Conservation (phyloP, 1,284 basidiomycete genomes). For the Golubevia pallescens region DNA sequence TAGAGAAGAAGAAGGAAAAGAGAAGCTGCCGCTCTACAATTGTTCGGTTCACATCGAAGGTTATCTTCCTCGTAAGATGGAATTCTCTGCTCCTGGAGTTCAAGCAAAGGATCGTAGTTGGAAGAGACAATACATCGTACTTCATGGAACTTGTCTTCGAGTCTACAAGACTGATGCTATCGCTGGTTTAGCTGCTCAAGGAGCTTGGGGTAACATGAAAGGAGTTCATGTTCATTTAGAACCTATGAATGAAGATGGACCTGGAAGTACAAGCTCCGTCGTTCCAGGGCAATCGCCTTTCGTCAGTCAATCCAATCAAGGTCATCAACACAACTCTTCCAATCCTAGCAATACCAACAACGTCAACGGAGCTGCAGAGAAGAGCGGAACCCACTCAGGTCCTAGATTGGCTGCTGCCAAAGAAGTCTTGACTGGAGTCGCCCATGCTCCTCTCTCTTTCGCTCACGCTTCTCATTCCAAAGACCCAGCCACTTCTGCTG, state of each 20-base stretch:
- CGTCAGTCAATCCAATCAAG: background rate
- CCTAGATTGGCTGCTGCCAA: background rate
- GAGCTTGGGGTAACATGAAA: conserved; percentile 38
- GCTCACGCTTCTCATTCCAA: background rate
- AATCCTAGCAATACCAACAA: background rate
- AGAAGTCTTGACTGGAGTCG: background rate
- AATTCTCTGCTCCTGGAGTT: conserved; percentile 47
- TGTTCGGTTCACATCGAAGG: conserved; percentile 62
- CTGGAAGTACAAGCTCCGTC: conserved; percentile 1
- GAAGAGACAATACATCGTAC: conserved; percentile 57
- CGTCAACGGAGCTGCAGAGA: background rate
- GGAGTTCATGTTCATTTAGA: conserved; percentile 51
- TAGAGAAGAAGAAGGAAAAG: conserved; percentile 48
- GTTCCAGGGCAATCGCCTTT: background rate
- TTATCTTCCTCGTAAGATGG: conserved; percentile 62
- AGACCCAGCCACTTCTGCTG: background rate
- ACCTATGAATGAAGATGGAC: conserved; percentile 50
- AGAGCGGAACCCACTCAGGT: background rate
- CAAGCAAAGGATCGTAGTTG: conserved; percentile 57
- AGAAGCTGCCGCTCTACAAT: conserved; percentile 48
- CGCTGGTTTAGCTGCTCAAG: conserved; percentile 20
- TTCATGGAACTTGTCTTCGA: conserved; percentile 57
- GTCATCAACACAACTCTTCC: background rate
- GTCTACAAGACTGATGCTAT: conserved; percentile 40
- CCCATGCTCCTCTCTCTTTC: background rate